Base-by-base conservation (phyloP, 176 grass and related monocot genomes). In the Carex cristatella region DNA sequence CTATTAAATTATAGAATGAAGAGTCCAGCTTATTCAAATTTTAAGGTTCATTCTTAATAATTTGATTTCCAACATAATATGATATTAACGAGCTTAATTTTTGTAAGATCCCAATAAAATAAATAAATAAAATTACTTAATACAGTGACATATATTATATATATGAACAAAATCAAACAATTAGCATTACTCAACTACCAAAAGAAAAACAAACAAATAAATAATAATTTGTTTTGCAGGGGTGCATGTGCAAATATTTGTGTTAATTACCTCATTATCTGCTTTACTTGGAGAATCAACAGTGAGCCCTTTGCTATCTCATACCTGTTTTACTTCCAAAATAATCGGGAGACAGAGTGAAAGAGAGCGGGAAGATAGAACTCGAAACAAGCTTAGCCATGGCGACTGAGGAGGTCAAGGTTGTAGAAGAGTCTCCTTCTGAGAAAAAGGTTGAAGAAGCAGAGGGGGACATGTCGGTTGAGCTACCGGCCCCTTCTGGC, bases 341-440 rank as follows among this genome's bases (percentile, higher is more conserved):
- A 80, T 64, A 81, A 46, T 23, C 58, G 23, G 79, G 0, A 16
- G 35, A 64, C 38, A 38, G 15, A 81, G 37, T 53, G 27, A 63
- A 3, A 57, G 85, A 87, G 85, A 87, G 85, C 85, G 85, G 85
- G 85, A 82, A 87, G 37, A 30, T 30, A 53, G 10, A 65, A 85
- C 70, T 79, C 84, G 58, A 85, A 79, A 85, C 55, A 13, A 82
- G 40, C 12, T 51, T 12, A 65, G 44, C 77, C 48, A 87, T 87
- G 86, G 68, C 86, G 38, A 83, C 69, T 33, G 57, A 83, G 56
- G 86, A 74, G 33, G 51, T 4, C 11, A 87, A 83, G 68, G 3
- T 49, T 42, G 86, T 37, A 37, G 80, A 82, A 7, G 66, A 83
- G 86, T 31, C 19, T 31, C 27, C 67, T 8, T 11, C 56, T 3